Evolutionary conservation across 2,329 filamentous ascomycete species (phyloP).

Genomic region (Hypomyces perniciosus): DNA sequence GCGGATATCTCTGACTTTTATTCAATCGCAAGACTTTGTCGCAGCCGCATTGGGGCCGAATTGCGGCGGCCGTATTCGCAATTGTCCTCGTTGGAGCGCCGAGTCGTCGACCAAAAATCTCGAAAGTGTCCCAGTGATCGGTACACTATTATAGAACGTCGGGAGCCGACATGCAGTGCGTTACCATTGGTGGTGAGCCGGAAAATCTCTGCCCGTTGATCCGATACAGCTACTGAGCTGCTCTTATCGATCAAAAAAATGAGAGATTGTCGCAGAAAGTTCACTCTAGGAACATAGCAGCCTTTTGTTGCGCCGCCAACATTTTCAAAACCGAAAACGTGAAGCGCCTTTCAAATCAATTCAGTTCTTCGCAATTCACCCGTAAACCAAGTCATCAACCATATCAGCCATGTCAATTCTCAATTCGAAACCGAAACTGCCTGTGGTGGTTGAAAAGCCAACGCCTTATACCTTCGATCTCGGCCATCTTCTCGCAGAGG

Average conservation of each 20-base stretch:
- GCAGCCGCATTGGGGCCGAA: slow-evolving; percentile 25
- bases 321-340: neutral
- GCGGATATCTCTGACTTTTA: neutral
- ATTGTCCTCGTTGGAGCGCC: slow-evolving; percentile 16
- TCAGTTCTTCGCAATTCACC: neutral
- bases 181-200: slow-evolving; percentile 3
- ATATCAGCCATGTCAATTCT: slow-evolving; percentile 29
- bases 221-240: slow-evolving; percentile 15
- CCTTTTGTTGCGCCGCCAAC: neutral
- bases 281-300: neutral
- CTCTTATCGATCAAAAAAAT: slow-evolving; percentile 24
- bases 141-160: too few species aligned
- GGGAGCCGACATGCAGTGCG: neutral
- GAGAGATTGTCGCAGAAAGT: slow-evolving; percentile 12
- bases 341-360: neutral
- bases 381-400: too few species aligned
- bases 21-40: slow-evolving; percentile 6
- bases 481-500: slow-evolving; percentile 76
- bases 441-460: slow-evolving; percentile 68
- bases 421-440: slow-evolving; percentile 43
- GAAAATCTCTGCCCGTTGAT: slow-evolving; percentile 26
- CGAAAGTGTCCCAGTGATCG: slow-evolving; percentile 1
- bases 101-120: slow-evolving; percentile 16
- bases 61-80: slow-evolving; percentile 21
- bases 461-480: slow-evolving; percentile 92